phyloP scores from a whole-genome alignment of 2,329 filamentous ascomycete species.

The Alternaria solani region DNA sequence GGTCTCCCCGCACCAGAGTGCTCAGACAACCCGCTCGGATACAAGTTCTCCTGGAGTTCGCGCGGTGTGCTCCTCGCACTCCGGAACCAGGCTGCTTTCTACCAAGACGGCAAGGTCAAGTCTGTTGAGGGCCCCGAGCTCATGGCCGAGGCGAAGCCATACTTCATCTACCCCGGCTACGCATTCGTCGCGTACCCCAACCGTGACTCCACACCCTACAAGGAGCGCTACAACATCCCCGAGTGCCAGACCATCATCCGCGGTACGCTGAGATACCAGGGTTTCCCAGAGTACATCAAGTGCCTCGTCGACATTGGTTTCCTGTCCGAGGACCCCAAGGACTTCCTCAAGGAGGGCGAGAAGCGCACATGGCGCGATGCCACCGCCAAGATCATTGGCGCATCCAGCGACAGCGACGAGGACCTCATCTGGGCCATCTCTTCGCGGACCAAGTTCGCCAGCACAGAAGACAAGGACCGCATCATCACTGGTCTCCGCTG shows the following conservation, averaged over 20 bases:
- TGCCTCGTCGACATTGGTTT: conserved; percentile 90
- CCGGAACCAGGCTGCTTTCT: conserved; percentile 84
- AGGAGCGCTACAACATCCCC: conserved; percentile 88
- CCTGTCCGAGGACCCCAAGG: conserved; percentile 73
- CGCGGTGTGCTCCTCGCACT: conserved; percentile 89
- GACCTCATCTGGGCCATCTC: conserved; percentile 78
- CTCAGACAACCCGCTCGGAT: conserved; percentile 89
- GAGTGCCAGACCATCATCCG: conserved; percentile 88
- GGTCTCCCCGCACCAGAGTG: conserved; percentile 65
- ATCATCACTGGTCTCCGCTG: conserved; percentile 77
- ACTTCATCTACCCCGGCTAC: conserved; percentile 88
- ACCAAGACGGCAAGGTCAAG: conserved; percentile 78
- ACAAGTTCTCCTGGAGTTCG: conserved; percentile 83
- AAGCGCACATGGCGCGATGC: conserved; percentile 84
- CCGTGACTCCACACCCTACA: conserved; percentile 87
- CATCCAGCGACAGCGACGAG: conserved; percentile 69
- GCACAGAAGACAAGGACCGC: conserved; percentile 72
- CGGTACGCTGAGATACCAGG: conserved; percentile 84
- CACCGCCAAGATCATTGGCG: conserved; percentile 77
- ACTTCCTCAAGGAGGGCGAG: conserved; percentile 66
- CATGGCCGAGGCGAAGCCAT: conserved; percentile 88
- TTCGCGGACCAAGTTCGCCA: conserved; percentile 76
- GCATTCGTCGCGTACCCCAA: conserved; percentile 94
- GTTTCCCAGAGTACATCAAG: conserved; percentile 91
- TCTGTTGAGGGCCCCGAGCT: conserved; percentile 67